These are phyloP conservation scores for Phlebiopsis flavidoalba DNA, from an alignment of 768 basidiomycete species.

Conservation along the genomic window DNA sequence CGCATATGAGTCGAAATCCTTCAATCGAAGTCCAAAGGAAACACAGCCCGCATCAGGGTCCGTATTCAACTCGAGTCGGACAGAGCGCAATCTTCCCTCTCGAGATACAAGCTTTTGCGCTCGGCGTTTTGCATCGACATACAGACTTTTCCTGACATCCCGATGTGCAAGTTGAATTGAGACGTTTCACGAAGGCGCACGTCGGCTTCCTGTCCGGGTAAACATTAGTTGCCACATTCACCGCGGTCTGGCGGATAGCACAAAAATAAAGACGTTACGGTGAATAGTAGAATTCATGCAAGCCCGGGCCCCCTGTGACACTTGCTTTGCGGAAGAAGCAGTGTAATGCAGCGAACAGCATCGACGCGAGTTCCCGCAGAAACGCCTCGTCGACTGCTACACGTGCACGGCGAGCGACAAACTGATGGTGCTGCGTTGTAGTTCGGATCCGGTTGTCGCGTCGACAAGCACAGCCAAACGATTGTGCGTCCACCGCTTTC, in stretches of 20 bases:
- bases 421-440: too few species aligned
- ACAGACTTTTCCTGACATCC: background rate
- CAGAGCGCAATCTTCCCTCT: background rate
- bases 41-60: background rate
- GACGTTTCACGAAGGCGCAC: background rate
- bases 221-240: background rate
- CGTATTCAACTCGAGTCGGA: background rate
- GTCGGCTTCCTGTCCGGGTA: background rate
- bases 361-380: background rate
- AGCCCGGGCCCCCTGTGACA: background rate
- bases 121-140: background rate
- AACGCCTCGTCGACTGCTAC: background rate
- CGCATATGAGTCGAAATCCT: background rate
- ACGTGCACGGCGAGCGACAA: background rate
- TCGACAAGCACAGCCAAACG: background rate
- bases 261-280: too few species aligned
- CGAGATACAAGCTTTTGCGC: background rate
- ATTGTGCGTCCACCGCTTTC: constrained; percentile 1
- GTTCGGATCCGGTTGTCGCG: background rate
- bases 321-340: background rate
- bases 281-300: background rate
- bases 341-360: constrained; percentile 1
- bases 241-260: too few species aligned
- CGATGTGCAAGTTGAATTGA: background rate
- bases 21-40: background rate